A percentile compares a stretch with the other conserved stretches of the same genome.
Conservation (phyloP, 768 basidiomycete genomes). For the Hirschioporus abietinus region DNA sequence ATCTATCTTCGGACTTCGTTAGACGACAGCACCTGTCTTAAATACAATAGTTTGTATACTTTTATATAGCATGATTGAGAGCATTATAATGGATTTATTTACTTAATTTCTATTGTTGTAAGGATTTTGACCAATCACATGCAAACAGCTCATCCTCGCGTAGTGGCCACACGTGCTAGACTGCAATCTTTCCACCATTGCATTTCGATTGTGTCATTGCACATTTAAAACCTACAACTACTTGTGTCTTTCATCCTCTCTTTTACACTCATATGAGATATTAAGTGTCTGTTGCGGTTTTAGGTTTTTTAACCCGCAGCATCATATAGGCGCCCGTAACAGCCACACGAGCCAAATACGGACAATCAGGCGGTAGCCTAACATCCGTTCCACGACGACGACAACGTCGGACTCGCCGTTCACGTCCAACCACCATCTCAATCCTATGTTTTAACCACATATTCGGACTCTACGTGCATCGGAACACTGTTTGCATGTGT, state of each 20-base stretch:
- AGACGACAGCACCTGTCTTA: not conserved
- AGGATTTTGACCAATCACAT: not conserved
- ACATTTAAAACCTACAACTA: not conserved
- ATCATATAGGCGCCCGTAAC: not conserved
- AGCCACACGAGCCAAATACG: not conserved
- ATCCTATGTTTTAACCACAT: not conserved
- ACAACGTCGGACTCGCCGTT: conserved; percentile 1
- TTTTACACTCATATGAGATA: not conserved
- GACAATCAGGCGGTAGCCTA: conserved; percentile 1
- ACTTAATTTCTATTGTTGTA: too few species aligned
- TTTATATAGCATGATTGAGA: not conserved
- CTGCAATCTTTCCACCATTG: not conserved
- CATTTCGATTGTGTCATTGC: not conserved
- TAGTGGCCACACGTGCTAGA: not conserved
- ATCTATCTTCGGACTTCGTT: not conserved
- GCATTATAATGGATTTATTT: not conserved
- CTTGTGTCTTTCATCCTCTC: not conserved
- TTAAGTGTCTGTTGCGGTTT: not conserved
- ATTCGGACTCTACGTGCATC: not conserved
- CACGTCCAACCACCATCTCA: not conserved
- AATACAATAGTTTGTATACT: not conserved
- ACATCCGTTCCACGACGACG: conserved; percentile 2
- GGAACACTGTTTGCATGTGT: not conserved
- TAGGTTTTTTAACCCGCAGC: not conserved
- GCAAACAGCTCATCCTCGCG: not conserved